Evolutionary conservation across 345 rosid genomes (phyloP).

Genomic region (thale cress (Arabidopsis thaliana)): TAIR10.1 NC_003071.7:13143001-13143500

Average conservation of each 20-base stretch:
- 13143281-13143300: constrained; percentile 83
- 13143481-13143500: constrained; percentile 80
- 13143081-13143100: constrained; percentile 85
- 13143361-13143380: constrained; percentile 54
- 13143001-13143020: constrained; percentile 71
- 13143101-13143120: constrained; percentile 55
- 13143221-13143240: constrained; percentile 63
- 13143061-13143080: constrained; percentile 85
- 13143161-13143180: constrained; percentile 54
- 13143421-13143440: constrained; percentile 88
- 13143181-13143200: constrained; percentile 84
- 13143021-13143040: constrained; percentile 56
- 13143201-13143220: constrained; percentile 82
- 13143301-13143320: constrained; percentile 31
- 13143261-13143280: constrained; percentile 83
- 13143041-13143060: constrained; percentile 84
- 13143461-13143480: constrained; percentile 81
- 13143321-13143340: not conserved
- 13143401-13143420: constrained; percentile 80
- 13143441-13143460: constrained; percentile 71
- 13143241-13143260: constrained; percentile 53
- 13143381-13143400: constrained; percentile 85
- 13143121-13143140: constrained; percentile 62
- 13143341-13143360: not conserved
- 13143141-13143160: constrained; percentile 52